These are phyloP conservation scores for Funneliformis geosporum DNA, from an alignment of 192 early-diverging fungal species.

Conservation along the genomic window DNA sequence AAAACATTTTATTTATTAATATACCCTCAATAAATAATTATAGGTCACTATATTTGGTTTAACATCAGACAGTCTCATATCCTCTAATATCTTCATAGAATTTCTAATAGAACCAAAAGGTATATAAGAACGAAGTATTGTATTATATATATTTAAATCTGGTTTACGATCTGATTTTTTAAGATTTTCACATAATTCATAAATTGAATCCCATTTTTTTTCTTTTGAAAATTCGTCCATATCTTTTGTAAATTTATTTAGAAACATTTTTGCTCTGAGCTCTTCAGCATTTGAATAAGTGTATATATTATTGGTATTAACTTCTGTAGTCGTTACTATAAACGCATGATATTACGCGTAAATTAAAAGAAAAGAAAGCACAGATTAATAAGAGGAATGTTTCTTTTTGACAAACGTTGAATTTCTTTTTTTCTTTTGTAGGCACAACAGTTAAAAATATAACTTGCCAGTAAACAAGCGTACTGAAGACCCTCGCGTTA, in stretches of 20 bases:
- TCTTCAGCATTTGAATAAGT: background rate
- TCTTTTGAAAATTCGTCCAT: background rate
- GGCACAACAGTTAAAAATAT: background rate
- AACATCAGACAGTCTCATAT: background rate
- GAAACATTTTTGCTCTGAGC: background rate
- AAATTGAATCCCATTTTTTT: background rate
- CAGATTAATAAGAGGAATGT: background rate
- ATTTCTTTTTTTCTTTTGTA: too few relatives aligned
- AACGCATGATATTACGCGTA: background rate
- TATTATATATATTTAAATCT: background rate
- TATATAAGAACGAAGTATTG: background rate
- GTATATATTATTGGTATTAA: background rate
- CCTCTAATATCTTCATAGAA: slow-evolving; percentile 5
- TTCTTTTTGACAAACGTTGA: background rate
- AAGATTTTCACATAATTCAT: background rate
- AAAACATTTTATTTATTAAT: background rate
- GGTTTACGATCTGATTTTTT: background rate
- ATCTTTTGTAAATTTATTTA: background rate
- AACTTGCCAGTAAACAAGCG: background rate
- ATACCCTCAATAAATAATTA: slow-evolving; percentile 8
- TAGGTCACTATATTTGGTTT: background rate
- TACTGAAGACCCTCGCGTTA: background rate
- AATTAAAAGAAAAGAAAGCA: background rate
- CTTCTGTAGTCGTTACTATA: background rate
- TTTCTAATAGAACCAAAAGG: background rate